Conservation (phyloP, 2,329 filamentous ascomycete genomes). For the Xylaria sp. region DNA sequence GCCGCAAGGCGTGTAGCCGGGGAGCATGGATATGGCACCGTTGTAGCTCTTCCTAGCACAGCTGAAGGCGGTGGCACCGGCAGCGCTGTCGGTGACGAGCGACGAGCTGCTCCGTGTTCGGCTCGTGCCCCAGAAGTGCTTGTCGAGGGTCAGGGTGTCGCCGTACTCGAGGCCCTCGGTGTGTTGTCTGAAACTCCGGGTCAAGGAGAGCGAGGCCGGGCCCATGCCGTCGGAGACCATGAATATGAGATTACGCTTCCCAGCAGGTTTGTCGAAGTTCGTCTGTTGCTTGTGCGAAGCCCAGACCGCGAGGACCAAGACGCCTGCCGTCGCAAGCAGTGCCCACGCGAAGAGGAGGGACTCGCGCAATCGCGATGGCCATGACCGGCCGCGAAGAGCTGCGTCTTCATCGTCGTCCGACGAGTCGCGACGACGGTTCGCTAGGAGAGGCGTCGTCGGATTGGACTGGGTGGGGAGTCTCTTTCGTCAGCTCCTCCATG, state of each 20-base stretch:
- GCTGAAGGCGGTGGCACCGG: slow-evolving; percentile 96
- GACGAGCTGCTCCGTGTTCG: slow-evolving; percentile 86
- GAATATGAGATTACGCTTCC: slow-evolving; percentile 94
- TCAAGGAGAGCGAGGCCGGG: slow-evolving; percentile 87
- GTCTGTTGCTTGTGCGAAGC: slow-evolving; percentile 76
- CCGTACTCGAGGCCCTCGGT: slow-evolving; percentile 76
- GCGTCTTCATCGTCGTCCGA: slow-evolving; percentile 51
- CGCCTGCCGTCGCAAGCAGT: slow-evolving; percentile 78
- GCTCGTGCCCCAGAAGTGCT: slow-evolving; percentile 89
- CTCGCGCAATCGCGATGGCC: slow-evolving; percentile 69
- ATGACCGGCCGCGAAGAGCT: slow-evolving; percentile 48
- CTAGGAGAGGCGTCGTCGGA: slow-evolving; percentile 49
- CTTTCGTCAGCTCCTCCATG: slow-evolving; percentile 15
- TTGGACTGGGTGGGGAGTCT: slow-evolving; percentile 40
- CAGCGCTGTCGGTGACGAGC: slow-evolving; percentile 93
- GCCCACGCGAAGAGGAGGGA: slow-evolving; percentile 85
- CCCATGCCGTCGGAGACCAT: slow-evolving; percentile 99
- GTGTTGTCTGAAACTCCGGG: slow-evolving; percentile 85
- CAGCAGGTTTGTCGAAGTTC: slow-evolving; percentile 54
- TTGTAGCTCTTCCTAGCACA: slow-evolving; percentile 97
- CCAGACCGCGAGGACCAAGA: slow-evolving; percentile 83
- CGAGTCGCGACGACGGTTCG: slow-evolving; percentile 43
- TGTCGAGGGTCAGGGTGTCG: slow-evolving; percentile 82
- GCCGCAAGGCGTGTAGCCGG: slow-evolving; percentile 86
- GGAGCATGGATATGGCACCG: slow-evolving; percentile 89